A percentile compares a stretch with the other conserved stretches of the same genome.
phyloP scores from a whole-genome alignment of 805 yeast species.

The Starmera dryadoides region DNA sequence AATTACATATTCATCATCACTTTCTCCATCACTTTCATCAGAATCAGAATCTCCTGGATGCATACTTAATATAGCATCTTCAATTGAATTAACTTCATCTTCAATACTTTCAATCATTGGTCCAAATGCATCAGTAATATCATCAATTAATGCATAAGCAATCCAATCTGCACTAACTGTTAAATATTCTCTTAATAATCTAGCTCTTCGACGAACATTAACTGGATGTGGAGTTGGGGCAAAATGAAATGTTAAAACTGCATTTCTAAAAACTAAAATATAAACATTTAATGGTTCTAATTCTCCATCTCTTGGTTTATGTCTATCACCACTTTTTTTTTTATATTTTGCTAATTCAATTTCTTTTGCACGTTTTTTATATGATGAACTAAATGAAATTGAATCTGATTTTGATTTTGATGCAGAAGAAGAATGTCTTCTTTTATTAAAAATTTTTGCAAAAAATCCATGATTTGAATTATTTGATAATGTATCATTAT shows the following conservation, averaged over 20 bases:
- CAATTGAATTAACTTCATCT: constrained; percentile 90
- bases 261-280: constrained; percentile 84
- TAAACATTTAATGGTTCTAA: constrained; percentile 88
- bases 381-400: constrained; percentile 17
- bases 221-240: constrained; percentile 95
- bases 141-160: constrained; percentile 93
- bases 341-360: constrained; percentile 29
- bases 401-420: constrained; percentile 6
- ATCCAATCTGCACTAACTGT: constrained; percentile 95
- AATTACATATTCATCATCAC: constrained; percentile 11
- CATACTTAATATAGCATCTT: constrained; percentile 83
- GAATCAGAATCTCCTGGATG: constrained; percentile 41
- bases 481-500: constrained; percentile 21
- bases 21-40: constrained; percentile 31
- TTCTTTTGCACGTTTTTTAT: constrained; percentile 22
- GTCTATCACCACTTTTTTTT: constrained; percentile 37
- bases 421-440: constrained; percentile 10
- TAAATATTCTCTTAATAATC: constrained; percentile 79
- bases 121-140: constrained; percentile 94
- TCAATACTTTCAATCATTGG: constrained; percentile 94
- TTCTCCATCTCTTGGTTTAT: constrained; percentile 42
- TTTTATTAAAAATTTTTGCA: constrained; percentile 5
- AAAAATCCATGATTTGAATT: constrained; percentile 2
- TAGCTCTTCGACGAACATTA: constrained; percentile 88
- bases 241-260: constrained; percentile 89